Base-by-base conservation (phyloP, 495 filamentous ascomycete genomes). In the Barbatosphaeria neglecta region DNA sequence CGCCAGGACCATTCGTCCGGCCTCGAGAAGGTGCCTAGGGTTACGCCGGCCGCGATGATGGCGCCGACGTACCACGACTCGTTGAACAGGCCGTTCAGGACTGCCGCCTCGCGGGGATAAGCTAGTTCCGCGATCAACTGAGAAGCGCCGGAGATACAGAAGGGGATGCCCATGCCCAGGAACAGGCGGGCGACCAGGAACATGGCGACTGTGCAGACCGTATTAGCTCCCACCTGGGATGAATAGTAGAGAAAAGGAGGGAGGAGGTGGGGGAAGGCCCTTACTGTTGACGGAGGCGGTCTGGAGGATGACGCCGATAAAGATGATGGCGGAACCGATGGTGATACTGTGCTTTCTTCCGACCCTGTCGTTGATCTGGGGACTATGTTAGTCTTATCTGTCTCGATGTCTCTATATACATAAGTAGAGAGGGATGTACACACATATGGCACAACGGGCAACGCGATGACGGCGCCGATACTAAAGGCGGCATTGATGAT, bases 21-120 rank as follows among this genome's bases (percentile, higher is more conserved):
- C 39, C 82, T 77, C 22, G 56, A 64, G 55, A 76, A 73, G 5
- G 80, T 84, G 4, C 77, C 79, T 22, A 81, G 68, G 11, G 67
- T 70, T 16, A 83, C 74, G 15, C 68, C 73, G 0, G 78, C 77
- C 8, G 80, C 80, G n/a, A 75, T 62, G 41, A 84, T 75, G 45
- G 76, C 70, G 5, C 82, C 80, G 42, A 82, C 62, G 66, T 70
- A 86, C 60, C 78, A 85, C 6, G 73, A 67, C 15, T 66, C 74
- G 57, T 85, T 84, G 68, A 84, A 85, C 8, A 85, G 73, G 22
- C 77, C 81, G 4, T 78, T 84, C 49, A 86, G 56, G 35, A 82
- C 69, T 11, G 77, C 67, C 49, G 80, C 74, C 53, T 85, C 78
- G 54, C 78, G 81, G 17, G 82, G 83, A 57, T 83, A 76, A 0